Base-by-base conservation (phyloP, 2,329 filamentous ascomycete species). In the Allantophomopsis lycopodina region DNA sequence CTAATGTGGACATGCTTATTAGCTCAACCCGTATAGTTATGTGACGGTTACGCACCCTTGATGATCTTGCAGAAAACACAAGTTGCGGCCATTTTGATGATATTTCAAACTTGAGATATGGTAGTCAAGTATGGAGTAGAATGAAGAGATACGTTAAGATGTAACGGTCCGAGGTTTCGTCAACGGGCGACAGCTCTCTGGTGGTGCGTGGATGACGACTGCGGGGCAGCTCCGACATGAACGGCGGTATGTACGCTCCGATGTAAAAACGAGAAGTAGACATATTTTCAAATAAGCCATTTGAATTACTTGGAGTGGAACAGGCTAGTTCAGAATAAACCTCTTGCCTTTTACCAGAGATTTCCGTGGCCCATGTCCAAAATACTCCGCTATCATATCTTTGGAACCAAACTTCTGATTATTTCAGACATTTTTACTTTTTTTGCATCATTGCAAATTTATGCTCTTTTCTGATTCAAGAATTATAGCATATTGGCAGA, bases 11-110 rank as follows among this genome's bases (percentile, higher is more conserved):
- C 12, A 13, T 35, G 35, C 40, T 30, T 6, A 23, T 42, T 35
- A 36, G 32, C 16, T 28, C 23, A 28, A 28, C 23, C 8, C 23
- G 8, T 28, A 28, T 36, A 37, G 31, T 14, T 33, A 40, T 28
- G 38, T 31, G 44, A 10, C 40, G 18, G 32, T 14, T 39, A 6
- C 55, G 44, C 55, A 69, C 89, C 89, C 73, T 94, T 93, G 68
- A 98, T 82, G 59, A 98, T 96, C 62, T 86, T 94, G 73, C 91
- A 98, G 68, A 98, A 98, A 57, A 96, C 86, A 60, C 91, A 98
- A 46, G 80, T 69, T 40, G 23, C 7, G 3, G 79, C 71, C 66
- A 75, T 73, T 44, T 50, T 64, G n/a, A 14, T 45, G 38, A 37
- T 51, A 37, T 32, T 16, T 35, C 13, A 8, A 12, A 8, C 14